A percentile compares a stretch with the other conserved stretches of the same genome.
These are phyloP conservation scores for Zopfochytrium polystomum DNA, from an alignment of 371 early-diverging fungal genomes.

Conservation along the genomic window DNA sequence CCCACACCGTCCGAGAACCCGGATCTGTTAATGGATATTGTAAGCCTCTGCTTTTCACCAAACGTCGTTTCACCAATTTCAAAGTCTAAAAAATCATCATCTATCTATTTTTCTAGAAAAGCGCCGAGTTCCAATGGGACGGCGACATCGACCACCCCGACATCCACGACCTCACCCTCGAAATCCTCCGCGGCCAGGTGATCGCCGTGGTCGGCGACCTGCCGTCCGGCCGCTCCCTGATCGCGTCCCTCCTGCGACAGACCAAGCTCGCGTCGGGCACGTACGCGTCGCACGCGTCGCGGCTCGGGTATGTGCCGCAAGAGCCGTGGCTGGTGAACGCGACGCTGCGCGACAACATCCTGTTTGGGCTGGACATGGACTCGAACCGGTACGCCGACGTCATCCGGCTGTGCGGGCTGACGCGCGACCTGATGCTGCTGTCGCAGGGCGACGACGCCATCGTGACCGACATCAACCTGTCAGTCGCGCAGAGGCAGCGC, in stretches of 20 bases:
- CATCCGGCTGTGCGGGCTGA: constrained; percentile 42
- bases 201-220: constrained; percentile 71
- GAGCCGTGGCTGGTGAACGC: constrained; percentile 53
- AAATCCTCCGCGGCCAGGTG: constrained; percentile 50
- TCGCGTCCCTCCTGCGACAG: constrained; percentile 66
- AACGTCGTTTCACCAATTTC: background rate
- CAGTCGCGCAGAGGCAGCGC: constrained; percentile 44
- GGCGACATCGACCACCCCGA: constrained; percentile 55
- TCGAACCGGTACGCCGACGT: constrained; percentile 40
- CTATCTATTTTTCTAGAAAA: constrained; percentile 23
- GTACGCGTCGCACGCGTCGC: constrained; percentile 39
- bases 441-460: constrained; percentile 41
- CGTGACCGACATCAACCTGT: constrained; percentile 43
- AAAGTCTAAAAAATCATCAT: constrained; percentile 2
- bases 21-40: constrained; percentile 28
- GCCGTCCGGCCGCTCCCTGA: constrained; percentile 62
- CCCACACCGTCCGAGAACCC: constrained; percentile 8
- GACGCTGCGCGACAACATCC: constrained; percentile 47
- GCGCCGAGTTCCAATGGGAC: constrained; percentile 65
- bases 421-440: constrained; percentile 42
- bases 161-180: constrained; percentile 53
- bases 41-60: constrained; percentile 14
- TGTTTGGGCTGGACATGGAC: constrained; percentile 48
- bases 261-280: constrained; percentile 49
- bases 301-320: constrained; percentile 45